Conservation (phyloP, 345 rosid species). For the Moricandia arvensis region DNA sequence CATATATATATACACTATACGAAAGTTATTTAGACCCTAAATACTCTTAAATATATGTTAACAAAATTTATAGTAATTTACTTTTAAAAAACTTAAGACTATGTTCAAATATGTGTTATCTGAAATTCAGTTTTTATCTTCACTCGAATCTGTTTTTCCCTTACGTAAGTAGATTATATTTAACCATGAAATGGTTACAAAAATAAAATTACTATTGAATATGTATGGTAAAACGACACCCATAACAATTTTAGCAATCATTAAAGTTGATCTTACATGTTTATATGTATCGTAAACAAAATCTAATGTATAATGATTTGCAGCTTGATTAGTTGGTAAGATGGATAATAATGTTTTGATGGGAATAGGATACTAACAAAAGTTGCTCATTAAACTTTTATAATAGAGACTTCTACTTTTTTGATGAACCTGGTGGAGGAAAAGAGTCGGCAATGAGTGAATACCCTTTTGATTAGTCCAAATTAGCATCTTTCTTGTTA, state of each 20-base stretch:
- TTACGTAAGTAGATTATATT: neutral
- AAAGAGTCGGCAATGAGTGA: constrained; percentile 19
- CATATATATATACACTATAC: neutral
- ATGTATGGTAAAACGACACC: neutral
- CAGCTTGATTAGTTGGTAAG: constrained; percentile 26
- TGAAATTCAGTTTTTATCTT: neutral
- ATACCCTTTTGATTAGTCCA: constrained; percentile 28
- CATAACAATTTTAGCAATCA: neutral
- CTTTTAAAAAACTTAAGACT: neutral
- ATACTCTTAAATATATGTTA: neutral
- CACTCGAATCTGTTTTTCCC: neutral
- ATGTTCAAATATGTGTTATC: neutral
- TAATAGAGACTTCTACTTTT: neutral
- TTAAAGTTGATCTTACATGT: neutral
- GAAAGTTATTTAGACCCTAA: neutral
- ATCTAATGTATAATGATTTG: neutral
- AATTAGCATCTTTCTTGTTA: constrained; percentile 33
- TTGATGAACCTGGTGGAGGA: constrained; percentile 25
- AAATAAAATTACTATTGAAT: neutral
- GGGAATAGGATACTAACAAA: constrained; percentile 26
- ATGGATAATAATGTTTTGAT: constrained; percentile 28
- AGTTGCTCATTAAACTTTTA: constrained; percentile 12
- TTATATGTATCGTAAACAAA: neutral
- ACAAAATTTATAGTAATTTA: neutral
- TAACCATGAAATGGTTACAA: neutral